Evolutionary conservation across 352 stramenopile species (phyloP).

Genomic region (Aphanomyces cochlioides): DNA sequence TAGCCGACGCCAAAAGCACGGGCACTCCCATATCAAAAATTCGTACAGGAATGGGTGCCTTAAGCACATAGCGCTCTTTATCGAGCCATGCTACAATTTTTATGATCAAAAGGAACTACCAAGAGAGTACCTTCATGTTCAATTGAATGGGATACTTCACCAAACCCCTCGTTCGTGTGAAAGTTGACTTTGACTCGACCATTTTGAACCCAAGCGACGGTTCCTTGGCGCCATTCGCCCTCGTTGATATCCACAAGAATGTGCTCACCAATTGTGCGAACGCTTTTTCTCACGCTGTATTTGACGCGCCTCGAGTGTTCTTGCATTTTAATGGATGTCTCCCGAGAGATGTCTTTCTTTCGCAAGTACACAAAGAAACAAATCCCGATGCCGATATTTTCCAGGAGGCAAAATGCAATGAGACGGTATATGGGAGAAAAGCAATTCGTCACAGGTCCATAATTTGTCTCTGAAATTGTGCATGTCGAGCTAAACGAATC

Average conservation of each 20-base stretch:
- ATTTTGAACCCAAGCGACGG: constrained; percentile 54
- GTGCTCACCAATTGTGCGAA: constrained; percentile 55
- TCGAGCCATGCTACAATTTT: constrained; percentile 41
- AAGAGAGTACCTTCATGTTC: constrained; percentile 28
- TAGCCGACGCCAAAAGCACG: constrained; percentile 49
- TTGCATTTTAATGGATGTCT: constrained; percentile 53
- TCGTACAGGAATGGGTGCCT: constrained; percentile 46
- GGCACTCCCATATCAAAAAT: constrained; percentile 50
- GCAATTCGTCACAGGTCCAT: constrained; percentile 41
- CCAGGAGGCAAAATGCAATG: constrained; percentile 42
- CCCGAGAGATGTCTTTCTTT: constrained; percentile 51
- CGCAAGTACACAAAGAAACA: constrained; percentile 51
- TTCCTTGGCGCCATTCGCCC: constrained; percentile 56
- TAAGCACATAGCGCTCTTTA: constrained; percentile 45
- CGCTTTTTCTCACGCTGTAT: constrained; percentile 53
- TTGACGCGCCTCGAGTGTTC: constrained; percentile 50
- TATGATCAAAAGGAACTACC: too few relatives aligned
- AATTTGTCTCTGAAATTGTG: constrained; percentile 38
- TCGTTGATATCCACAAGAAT: constrained; percentile 37
- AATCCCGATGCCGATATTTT: constrained; percentile 52
- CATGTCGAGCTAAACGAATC: constrained; percentile 49
- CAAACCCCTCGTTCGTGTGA: constrained; percentile 16
- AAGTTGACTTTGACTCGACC: constrained; percentile 60
- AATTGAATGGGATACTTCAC: constrained; percentile 17
- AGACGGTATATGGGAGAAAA: constrained; percentile 35